Conservation (phyloP, 345 rosid genomes). For the Mallotus nudiflorus region DNA sequence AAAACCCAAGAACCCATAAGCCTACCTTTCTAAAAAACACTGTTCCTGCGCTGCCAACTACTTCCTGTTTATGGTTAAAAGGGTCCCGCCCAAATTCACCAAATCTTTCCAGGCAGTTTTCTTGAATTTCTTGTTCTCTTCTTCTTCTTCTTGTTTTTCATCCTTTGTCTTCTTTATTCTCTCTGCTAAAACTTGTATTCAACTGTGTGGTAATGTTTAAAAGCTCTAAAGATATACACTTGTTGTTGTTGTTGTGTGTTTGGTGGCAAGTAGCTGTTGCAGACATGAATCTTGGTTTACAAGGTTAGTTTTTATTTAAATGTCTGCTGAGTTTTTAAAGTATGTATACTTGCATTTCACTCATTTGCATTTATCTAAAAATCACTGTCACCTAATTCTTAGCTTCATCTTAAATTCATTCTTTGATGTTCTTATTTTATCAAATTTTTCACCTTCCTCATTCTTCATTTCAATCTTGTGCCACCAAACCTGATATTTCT, state of each 20-base stretch:
- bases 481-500: slow-evolving; percentile 32
- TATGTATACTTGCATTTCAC: slow-evolving; percentile 63
- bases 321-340: slow-evolving; percentile 29
- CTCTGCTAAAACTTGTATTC: neutral
- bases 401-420: slow-evolving; percentile 53
- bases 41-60: neutral
- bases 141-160: neutral
- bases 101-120: neutral
- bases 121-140: neutral
- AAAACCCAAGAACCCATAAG: neutral
- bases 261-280: slow-evolving; percentile 57
- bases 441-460: slow-evolving; percentile 2
- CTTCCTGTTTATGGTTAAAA: neutral
- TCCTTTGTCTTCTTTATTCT: neutral
- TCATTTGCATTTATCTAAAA: slow-evolving; percentile 26
- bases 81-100: slow-evolving; percentile 1
- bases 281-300: slow-evolving; percentile 34
- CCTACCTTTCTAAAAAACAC: neutral
- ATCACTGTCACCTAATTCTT: slow-evolving; percentile 46
- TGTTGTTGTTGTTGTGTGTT: slow-evolving; percentile 34
- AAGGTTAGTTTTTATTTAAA: slow-evolving; percentile 39
- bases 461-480: slow-evolving; percentile 23
- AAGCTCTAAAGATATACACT: neutral
- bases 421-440: slow-evolving; percentile 21
- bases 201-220: neutral